Evolutionary conservation across 2,329 filamentous ascomycete species (phyloP).

Genomic region (Ascochyta viciae-villosae): DNA sequence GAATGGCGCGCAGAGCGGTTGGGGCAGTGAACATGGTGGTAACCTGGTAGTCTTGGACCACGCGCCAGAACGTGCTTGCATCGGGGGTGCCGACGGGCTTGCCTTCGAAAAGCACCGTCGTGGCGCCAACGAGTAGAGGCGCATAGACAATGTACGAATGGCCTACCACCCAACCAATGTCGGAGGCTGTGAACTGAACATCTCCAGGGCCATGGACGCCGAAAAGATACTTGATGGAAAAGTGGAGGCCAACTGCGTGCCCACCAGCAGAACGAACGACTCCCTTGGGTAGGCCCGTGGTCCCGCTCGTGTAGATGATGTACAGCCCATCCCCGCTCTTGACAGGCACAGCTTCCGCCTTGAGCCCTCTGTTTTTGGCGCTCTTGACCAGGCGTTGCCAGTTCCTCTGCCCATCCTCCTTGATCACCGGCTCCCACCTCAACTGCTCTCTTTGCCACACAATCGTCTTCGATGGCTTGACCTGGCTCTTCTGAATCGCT

Average conservation of each 20-base stretch:
- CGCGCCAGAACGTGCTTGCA: slow-evolving; percentile 85
- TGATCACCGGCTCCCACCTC: slow-evolving; percentile 74
- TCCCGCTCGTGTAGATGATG: slow-evolving; percentile 87
- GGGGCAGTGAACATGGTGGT: slow-evolving; percentile 83
- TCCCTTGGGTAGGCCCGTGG: slow-evolving; percentile 83
- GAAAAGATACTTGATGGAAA: slow-evolving; percentile 84
- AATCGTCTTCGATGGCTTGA: slow-evolving; percentile 76
- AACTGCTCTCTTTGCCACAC: slow-evolving; percentile 85
- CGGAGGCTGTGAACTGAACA: slow-evolving; percentile 79
- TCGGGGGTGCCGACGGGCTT: slow-evolving; percentile 91
- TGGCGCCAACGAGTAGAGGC: slow-evolving; percentile 82
- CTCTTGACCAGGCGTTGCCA: slow-evolving; percentile 82
- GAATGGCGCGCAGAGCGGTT: slow-evolving; percentile 84
- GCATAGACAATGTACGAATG: slow-evolving; percentile 82
- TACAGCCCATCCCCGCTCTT: slow-evolving; percentile 82
- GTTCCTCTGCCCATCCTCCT: slow-evolving; percentile 72
- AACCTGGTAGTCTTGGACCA: slow-evolving; percentile 83
- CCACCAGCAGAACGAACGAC: slow-evolving; percentile 84
- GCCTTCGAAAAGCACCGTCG: slow-evolving; percentile 90
- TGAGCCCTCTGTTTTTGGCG: slow-evolving; percentile 70
- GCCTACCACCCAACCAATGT: slow-evolving; percentile 92
- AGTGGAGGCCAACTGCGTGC: slow-evolving; percentile 82
- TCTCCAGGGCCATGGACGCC: slow-evolving; percentile 83
- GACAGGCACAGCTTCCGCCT: slow-evolving; percentile 78
- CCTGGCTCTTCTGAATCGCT: slow-evolving; percentile 69